Base-by-base conservation (phyloP, 2,329 filamentous ascomycete species). In the Colletotrichum tabaci region DNA sequence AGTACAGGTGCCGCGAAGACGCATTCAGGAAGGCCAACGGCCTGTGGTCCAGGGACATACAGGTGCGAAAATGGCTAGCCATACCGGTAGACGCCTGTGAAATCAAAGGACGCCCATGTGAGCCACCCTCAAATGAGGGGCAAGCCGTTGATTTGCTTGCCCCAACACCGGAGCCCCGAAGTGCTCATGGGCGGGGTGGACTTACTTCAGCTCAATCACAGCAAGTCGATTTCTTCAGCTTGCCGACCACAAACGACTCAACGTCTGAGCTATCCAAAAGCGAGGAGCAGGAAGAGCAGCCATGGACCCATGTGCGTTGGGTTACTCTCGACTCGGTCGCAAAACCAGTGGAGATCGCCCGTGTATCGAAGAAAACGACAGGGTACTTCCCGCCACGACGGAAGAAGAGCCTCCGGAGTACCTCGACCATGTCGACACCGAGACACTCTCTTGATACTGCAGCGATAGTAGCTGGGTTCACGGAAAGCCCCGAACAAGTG, bases 21-120 rank as follows among this genome's bases (percentile, higher is more conserved):
- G 88, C 93, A 2, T 91, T 99, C 75, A 89, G 94, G 70, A 96
- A 94, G 79, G 91, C 94, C 49, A 99, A 99, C 80, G 91, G 96
- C 13, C 91, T 99, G 77, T 99, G 96, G 96, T 94, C 95, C 8
- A 94, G 95, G 74, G 96, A 98, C 79, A 92, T 98, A 46, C 96
- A 98, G 80, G 90, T 91, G 58, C 91, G 95, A 71, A 94, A 94
- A 77, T 92, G 90, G 74, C 87, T 99, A 18, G 88, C 95, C 10
- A 84, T 99, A 63, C 96, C 96, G 0, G 94, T 98, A 5, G 95
- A 98, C 80, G 93, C 94, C 50, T 98, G 96, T 80, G 91, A 93
- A 52, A 87, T 95, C 52, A 96, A 95, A 78, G 95, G 96, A 40
- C 88, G 91, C 61, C 88, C 88, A 18, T 91, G 89, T 77, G 86